Evolutionary conservation across 106 monocot species (phyloP).

Genomic region (Amphibolis antarctica): DNA sequence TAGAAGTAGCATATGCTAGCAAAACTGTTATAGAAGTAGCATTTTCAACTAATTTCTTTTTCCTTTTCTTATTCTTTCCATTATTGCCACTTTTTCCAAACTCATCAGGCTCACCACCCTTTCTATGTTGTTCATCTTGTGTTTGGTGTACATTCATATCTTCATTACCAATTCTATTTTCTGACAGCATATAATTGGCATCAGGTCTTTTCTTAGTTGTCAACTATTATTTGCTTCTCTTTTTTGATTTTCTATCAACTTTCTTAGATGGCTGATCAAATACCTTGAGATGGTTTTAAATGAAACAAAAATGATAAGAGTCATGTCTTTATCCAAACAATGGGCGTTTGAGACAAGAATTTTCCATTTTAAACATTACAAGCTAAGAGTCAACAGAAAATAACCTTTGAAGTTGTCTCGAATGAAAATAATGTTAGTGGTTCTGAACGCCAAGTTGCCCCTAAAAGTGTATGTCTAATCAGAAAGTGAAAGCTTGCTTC

Average conservation of each 20-base stretch:
- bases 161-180: background rate
- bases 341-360: background rate
- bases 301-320: background rate
- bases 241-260: constrained; percentile 20
- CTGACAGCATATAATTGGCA: background rate
- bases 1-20: no score
- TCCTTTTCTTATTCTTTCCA: constrained; percentile 36
- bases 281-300: constrained; percentile 4
- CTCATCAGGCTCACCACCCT: background rate
- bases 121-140: background rate
- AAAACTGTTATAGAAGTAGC: constrained; percentile 5
- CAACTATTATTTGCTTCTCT: constrained; percentile 28
- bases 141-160: background rate
- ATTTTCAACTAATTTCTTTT: constrained; percentile 15
- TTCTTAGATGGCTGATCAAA: background rate
- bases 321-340: no score
- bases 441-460: no score
- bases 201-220: constrained; percentile 1
- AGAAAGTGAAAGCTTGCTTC: no score
- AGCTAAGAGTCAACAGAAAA: background rate
- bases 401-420: background rate
- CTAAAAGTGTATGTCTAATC: no score
- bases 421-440: no score
- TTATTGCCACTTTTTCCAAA: constrained; percentile 6
- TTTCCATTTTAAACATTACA: background rate